Percentiles rank a stretch among this genome's conserved stretches.
phyloP scores from a whole-genome alignment of 352 stramenopile genomes.

The Blastocystis sp. region DNA sequence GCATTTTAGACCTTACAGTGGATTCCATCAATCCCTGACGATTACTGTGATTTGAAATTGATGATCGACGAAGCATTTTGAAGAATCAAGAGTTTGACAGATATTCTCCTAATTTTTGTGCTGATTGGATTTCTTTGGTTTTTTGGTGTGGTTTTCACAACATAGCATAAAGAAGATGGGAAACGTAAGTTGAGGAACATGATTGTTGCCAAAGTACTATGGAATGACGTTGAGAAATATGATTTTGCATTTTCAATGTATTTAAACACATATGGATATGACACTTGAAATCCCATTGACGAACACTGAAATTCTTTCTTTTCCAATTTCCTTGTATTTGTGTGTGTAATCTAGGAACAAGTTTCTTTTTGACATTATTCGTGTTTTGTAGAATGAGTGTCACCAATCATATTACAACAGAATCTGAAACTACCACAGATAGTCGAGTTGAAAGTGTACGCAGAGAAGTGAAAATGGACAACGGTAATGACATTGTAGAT shows the following conservation, averaged over 20 bases:
- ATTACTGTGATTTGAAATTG: not conserved
- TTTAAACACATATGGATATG: not conserved
- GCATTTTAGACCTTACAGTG: not conserved
- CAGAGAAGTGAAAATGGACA: not conserved
- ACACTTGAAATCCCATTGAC: no score
- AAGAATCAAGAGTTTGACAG: no score
- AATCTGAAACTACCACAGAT: not conserved
- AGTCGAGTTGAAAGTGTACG: not conserved
- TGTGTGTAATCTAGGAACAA: not conserved
- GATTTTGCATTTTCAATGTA: not conserved
- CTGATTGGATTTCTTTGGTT: no score
- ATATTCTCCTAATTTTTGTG: not conserved
- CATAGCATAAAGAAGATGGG: no score
- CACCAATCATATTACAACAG: not conserved
- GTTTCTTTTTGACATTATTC: not conserved
- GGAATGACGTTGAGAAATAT: not conserved
- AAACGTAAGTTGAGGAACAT: not conserved
- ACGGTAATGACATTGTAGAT: conserved; percentile 10
- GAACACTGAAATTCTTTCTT: not conserved
- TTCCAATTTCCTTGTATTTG: not conserved
- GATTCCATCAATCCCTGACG: not conserved
- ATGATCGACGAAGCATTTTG: conserved; percentile 11
- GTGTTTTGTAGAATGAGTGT: not conserved
- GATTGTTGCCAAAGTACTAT: not conserved
- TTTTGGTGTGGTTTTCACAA: no score